phyloP scores from a whole-genome alignment of 1,139 yeast genomes.

The Starmera stellimalicola region DNA sequence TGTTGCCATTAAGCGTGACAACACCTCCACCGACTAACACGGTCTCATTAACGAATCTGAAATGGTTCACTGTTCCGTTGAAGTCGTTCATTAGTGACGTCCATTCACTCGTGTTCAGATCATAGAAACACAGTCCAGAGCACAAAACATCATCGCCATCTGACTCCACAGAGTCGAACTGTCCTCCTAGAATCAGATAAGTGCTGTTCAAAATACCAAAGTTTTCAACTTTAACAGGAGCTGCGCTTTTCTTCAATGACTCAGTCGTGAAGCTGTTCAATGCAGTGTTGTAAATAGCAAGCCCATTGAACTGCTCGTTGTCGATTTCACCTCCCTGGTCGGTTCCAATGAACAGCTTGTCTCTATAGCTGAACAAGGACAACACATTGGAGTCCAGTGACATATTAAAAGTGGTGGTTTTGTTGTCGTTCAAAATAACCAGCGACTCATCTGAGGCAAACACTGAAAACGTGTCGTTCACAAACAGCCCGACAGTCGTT shows the following conservation, averaged over 20 bases:
- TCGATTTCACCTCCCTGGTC: conserved; percentile 16
- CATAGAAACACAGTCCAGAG: conserved; percentile 58
- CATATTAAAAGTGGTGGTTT: conserved; percentile 20
- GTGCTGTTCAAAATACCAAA: conserved; percentile 35
- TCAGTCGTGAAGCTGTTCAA: conserved; percentile 7
- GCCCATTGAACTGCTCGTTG: conserved; percentile 30
- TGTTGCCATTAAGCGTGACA: conserved; percentile 31
- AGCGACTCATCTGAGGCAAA: conserved; percentile 38
- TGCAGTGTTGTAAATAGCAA: conserved; percentile 41
- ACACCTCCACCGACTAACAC: conserved; percentile 57
- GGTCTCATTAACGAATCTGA: conserved; percentile 42
- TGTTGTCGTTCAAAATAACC: conserved; percentile 24
- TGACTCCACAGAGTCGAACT: conserved; percentile 54
- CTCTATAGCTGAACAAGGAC: conserved; percentile 12
- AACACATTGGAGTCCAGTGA: conserved; percentile 13
- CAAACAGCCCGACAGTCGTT: conserved; percentile 21
- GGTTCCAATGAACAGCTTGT: conserved; percentile 29
- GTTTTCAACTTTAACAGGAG: conserved; percentile 35
- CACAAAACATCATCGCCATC: conserved; percentile 55
- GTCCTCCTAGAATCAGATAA: conserved; percentile 64
- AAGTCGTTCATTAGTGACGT: conserved; percentile 34
- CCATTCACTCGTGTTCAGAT: conserved; percentile 49
- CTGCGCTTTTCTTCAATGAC: conserved; percentile 6
- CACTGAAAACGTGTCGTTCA: conserved; percentile 42
- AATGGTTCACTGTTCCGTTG: conserved; percentile 45